Base-by-base conservation (phyloP, 1,139 yeast species). In the Candida smagusa region DNA sequence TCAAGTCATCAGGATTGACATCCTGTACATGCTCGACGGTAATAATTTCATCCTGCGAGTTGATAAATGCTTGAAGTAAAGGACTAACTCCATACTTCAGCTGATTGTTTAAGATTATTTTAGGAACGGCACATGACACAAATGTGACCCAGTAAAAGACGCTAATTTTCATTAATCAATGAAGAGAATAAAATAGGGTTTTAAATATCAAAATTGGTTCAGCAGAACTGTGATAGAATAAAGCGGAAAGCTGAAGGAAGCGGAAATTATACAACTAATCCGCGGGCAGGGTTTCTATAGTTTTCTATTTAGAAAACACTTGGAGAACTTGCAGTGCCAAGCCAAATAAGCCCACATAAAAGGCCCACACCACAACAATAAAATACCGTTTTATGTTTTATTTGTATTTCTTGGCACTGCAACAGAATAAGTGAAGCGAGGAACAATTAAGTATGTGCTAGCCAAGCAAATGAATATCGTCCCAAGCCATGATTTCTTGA, bases 1-100 rank as follows among this genome's bases (percentile, higher is more conserved):
- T 13, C 21, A 48, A 32, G 22, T 39, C 35, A 3, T 28, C 30
- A 2, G 51, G 34, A 2, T 28, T 36, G 9, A 48, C 22, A 9
- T 45, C 44, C 7, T 26, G 26, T 5, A 37, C 25, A 2, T 27
- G 32, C 3, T 40, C 36, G 3, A 48, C 39, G n/a, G 34, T 30
- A 3, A 7, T 28, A 16, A 48, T 34, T 9, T 38, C 34, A n/a
- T 34, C 33, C n/a, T 16, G 24, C 9, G 39, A 9, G 16, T 37
- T 32, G 30, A 40, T 9, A 19, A 35, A 29, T 2, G 38, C 28
- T 12, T 28, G 36, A 22, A 37, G 35, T 11, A 40, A 16, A 4
- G 41, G 43, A 22, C 36, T 40, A 28, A 33, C 9, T 24, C 16
- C 16, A 11, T 11, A 9, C 12, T 26, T 12, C 29, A 26, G 29